phyloP scores from a whole-genome alignment of 371 early-diverging fungal genomes.

The Parasitella parasitica region DNA sequence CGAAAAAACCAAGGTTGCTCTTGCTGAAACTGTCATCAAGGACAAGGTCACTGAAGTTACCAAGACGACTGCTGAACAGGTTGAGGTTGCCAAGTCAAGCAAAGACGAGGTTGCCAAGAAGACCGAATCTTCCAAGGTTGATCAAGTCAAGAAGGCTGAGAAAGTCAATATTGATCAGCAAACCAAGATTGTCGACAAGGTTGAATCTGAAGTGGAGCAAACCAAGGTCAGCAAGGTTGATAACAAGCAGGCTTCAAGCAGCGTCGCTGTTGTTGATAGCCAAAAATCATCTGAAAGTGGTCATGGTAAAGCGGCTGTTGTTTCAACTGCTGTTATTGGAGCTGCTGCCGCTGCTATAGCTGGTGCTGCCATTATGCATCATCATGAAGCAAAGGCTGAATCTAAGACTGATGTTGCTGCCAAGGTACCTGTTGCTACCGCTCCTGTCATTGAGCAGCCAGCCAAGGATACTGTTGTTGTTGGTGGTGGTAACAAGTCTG shows the following conservation, averaged over 20 bases:
- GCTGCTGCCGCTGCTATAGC: slow-evolving; percentile 26
- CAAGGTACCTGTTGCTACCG: too few species aligned
- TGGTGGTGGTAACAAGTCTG: slow-evolving; percentile 9
- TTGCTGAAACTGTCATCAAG: neutral
- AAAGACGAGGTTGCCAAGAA: neutral
- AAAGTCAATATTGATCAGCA: neutral
- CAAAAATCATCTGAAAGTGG: neutral
- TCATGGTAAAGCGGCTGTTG: neutral
- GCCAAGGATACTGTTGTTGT: slow-evolving; percentile 14
- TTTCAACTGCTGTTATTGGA: slow-evolving; percentile 15
- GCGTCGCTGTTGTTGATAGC: neutral
- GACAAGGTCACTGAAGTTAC: neutral
- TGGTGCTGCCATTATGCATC: slow-evolving; percentile 17
- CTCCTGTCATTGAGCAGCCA: slow-evolving; percentile 11
- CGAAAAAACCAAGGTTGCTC: slow-evolving; percentile 5
- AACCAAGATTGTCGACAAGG: slow-evolving; percentile 6
- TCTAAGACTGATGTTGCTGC: neutral
- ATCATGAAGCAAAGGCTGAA: slow-evolving; percentile 15
- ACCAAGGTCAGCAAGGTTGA: slow-evolving; percentile 11
- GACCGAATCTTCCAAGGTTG: neutral
- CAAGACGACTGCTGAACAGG: neutral
- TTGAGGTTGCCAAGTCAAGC: neutral
- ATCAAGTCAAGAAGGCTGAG: slow-evolving; percentile 1
- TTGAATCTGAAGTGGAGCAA: slow-evolving; percentile 17
- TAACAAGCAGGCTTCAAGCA: neutral